Base-by-base conservation (phyloP, 345 rosid species). In the Cochlearia excelsa region DNA sequence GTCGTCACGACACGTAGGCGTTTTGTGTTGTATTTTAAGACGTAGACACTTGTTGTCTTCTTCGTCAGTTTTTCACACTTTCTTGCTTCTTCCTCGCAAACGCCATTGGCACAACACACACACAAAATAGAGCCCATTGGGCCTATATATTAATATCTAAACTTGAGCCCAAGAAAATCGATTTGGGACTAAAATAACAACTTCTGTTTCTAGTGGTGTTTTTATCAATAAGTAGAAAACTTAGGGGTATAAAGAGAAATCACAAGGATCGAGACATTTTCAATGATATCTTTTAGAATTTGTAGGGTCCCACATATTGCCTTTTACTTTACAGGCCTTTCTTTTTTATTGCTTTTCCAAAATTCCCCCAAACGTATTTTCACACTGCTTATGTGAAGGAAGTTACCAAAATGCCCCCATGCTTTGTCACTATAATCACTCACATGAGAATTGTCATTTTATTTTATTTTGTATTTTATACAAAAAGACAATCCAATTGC, bases 251-350 rank as follows among this genome's bases (percentile, higher is more conserved):
- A 9, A 45, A 30, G 40, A 65, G 61, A 33, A 46, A 58, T 28
- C 38, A 37, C 66, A 58, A 26, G 60, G 9, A 71, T 39, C 65
- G 65, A 63, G 75, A 54, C 55, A 58, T 49, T 38, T 55, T 16
- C 0, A 3, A 70, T 57, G 54, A 70, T 44, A 70, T 30, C 61
- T 57, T 68, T 57, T 70, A 27, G 10, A 46, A 30, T 57, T 50
- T 57, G 60, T n/a, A 70, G 75, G 23, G 23, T 16, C 46, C 75
- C 61, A 46, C 2, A 65, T 58, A 6, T 6, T 16, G 6, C 45
- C 70, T 65, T 64, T 71, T 45, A 9, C 70, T 71, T 71, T 71
- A 64, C 65, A 70, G 61, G 51, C 60, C 65, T 56, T 61, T 58
- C 66, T 62, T 40, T 53, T 69, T 69, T 70, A 7, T 38, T 5